These are phyloP conservation scores for Epichloe sp. DNA, from an alignment of 2,329 filamentous ascomycete species.

Conservation along the genomic window DNA sequence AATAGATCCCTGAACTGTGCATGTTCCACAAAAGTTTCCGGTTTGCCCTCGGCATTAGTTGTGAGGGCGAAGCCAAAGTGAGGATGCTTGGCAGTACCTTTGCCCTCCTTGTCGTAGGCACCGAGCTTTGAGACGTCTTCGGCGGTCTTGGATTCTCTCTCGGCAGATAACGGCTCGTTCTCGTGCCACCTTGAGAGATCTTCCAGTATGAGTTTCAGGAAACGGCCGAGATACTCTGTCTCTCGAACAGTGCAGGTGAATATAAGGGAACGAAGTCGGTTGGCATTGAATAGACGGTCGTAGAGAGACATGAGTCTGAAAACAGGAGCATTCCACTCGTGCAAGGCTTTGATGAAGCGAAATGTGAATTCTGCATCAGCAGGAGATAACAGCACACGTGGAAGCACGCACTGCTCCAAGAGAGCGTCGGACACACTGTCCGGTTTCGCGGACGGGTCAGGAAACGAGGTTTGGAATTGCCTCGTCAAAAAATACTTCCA, in stretches of 20 bases:
- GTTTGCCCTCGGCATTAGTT: slow-evolving; percentile 53
- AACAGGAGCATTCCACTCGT: slow-evolving; percentile 69
- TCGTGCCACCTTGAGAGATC: slow-evolving; percentile 78
- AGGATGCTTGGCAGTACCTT: slow-evolving; percentile 31
- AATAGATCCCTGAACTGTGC: slow-evolving; percentile 76
- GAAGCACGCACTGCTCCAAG: slow-evolving; percentile 85
- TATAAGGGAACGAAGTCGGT: slow-evolving; percentile 68
- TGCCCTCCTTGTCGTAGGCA: slow-evolving; percentile 70
- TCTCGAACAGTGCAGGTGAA: slow-evolving; percentile 85
- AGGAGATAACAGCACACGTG: slow-evolving; percentile 69
- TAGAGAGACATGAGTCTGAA: slow-evolving; percentile 80
- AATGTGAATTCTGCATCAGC: slow-evolving; percentile 83
- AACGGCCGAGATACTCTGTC: slow-evolving; percentile 84
- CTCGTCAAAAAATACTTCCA: slow-evolving; percentile 58
- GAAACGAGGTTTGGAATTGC: slow-evolving; percentile 72
- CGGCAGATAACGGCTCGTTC: slow-evolving; percentile 43
- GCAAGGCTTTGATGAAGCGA: slow-evolving; percentile 74
- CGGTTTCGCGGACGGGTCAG: slow-evolving; percentile 46
- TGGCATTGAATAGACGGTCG: slow-evolving; percentile 71
- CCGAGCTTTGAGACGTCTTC: slow-evolving; percentile 48
- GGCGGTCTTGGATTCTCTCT: slow-evolving; percentile 20
- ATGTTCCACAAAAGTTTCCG: slow-evolving; percentile 62
- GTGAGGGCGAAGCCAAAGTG: slow-evolving; percentile 68
- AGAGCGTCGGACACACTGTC: slow-evolving; percentile 61
- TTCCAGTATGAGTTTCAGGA: slow-evolving; percentile 68